Evolutionary conservation across 2,329 filamentous ascomycete species (phyloP).

Genomic region (Claviceps sp.): DNA sequence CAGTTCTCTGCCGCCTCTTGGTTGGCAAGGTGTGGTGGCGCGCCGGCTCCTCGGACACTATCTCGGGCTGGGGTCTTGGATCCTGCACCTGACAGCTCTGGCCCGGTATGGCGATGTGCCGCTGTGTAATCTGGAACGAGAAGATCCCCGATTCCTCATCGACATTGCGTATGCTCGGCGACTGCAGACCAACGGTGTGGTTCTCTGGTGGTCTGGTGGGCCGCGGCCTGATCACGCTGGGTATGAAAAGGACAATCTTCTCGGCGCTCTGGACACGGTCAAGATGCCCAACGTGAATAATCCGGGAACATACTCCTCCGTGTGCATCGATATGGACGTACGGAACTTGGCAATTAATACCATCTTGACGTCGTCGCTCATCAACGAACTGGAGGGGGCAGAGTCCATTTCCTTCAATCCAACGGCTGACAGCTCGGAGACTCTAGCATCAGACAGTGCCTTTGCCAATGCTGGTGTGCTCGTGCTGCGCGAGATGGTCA

Average conservation of each 20-base stretch:
- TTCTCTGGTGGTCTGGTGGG: conserved; percentile 90
- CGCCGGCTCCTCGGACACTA: conserved; percentile 81
- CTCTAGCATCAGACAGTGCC: conserved; percentile 73
- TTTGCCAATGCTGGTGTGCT: conserved; percentile 86
- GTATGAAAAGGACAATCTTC: conserved; percentile 83
- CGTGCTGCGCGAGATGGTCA: conserved; percentile 95
- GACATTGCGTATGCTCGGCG: conserved; percentile 89
- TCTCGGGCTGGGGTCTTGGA: conserved; percentile 83
- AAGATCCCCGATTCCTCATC: conserved; percentile 89
- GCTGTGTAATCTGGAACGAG: conserved; percentile 85
- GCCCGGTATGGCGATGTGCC: conserved; percentile 89
- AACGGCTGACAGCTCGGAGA: conserved; percentile 25
- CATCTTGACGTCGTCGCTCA: conserved; percentile 86
- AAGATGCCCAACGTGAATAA: conserved; percentile 91
- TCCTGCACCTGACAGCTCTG: conserved; percentile 74
- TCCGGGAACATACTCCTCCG: conserved; percentile 84
- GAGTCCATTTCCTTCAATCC: conserved; percentile 75
- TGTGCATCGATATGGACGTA: conserved; percentile 89
- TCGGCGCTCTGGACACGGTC: conserved; percentile 70
- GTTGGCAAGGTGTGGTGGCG: conserved; percentile 84
- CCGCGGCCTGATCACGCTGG: conserved; percentile 89
- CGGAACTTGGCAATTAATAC: conserved; percentile 96
- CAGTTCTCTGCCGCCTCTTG: conserved; percentile 76
- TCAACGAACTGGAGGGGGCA: conserved; percentile 88
- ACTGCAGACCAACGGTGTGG: conserved; percentile 80